These are phyloP conservation scores for Lentinula raphanica DNA, from an alignment of 768 basidiomycete genomes.

Conservation along the genomic window DNA sequence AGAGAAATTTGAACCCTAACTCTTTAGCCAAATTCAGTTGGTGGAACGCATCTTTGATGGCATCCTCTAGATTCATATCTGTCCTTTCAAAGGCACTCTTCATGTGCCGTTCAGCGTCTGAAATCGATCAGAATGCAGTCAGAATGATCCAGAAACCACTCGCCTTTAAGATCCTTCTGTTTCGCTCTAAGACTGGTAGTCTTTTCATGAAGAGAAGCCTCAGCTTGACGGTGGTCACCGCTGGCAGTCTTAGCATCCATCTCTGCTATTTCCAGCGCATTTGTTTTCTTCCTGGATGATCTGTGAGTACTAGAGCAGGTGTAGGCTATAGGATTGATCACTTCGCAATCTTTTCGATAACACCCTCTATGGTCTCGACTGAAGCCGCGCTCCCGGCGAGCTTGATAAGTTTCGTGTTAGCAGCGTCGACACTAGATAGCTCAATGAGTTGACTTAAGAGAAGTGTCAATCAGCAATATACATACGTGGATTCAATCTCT, in stretches of 20 bases:
- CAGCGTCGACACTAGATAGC: constrained; percentile 51
- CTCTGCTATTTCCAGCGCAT: constrained; percentile 47
- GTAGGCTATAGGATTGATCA: constrained; percentile 21
- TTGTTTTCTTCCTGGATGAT: constrained; percentile 58
- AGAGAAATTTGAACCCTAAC: background rate
- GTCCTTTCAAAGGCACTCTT: constrained; percentile 32
- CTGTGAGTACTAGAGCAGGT: background rate
- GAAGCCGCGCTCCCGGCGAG: constrained; percentile 56
- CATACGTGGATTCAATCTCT: constrained; percentile 53
- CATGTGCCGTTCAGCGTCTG: constrained; percentile 48
- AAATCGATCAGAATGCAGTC: background rate
- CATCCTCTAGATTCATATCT: constrained; percentile 35
- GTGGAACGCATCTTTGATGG: constrained; percentile 37
- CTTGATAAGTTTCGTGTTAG: constrained; percentile 57
- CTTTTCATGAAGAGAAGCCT: constrained; percentile 55
- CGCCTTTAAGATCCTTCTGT: constrained; percentile 53
- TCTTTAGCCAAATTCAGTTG: constrained; percentile 21
- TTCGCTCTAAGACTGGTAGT: constrained; percentile 60
- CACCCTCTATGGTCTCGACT: constrained; percentile 59
- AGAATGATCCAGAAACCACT: constrained; percentile 33
- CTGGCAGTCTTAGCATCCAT: constrained; percentile 41
- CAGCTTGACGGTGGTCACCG: constrained; percentile 55
- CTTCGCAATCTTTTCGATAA: constrained; percentile 37
- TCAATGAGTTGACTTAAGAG: constrained; percentile 5
- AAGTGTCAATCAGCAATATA: background rate